Evolutionary conservation across 2,329 filamentous ascomycete genomes (phyloP), one percentile per base, ranked within the genome.

Genomic region (Colletotrichum trifolii): DNA sequence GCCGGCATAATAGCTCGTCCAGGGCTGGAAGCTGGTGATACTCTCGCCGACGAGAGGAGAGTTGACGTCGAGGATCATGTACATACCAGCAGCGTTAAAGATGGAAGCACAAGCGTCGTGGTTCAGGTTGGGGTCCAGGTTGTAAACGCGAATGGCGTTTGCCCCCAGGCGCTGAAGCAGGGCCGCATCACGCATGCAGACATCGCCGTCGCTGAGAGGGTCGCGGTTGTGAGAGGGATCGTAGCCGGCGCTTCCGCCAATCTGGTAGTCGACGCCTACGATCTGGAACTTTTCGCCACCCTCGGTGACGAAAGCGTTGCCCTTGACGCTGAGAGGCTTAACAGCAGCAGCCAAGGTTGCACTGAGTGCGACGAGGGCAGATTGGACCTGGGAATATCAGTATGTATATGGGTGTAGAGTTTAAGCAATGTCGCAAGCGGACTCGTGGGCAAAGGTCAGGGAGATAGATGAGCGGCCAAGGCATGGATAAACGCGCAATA

Each of bases 131-230:
- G 88, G 88, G 74, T 88, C 84, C 67, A 90, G 75, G 79, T 90
- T 90, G 80, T 90, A 91, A n/a, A 90, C 87, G 54, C 89, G 88
- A 72, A 91, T 87, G 67, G 88, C 82, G 79, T 91, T 91, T 74
- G 90, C 80, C 67, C 88, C 87, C 59, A 90, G 80, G 58, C 82
- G 78, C 79, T 91, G 88, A 82, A 90, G 85, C 64, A 90, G 80
- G 38, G 88, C 87, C 48, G 87, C 88, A 81, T 90, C 88, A 67
- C 88, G 85, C 72, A 87, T 76, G 77, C 88, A 91, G 63, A 82
- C 77, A 53, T 84, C 81, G 59, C 78, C 79, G 73, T 90, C 75
- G 72, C 85, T 89, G 39, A 91, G 81, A 38, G 88, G 86, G 72
- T 91, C 88, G 69, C 82, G 80, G 55, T 83, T 82, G 12, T 77